Evolutionary conservation across 768 basidiomycete species (phyloP).

Genomic region (Goffeauzyma gilvescens): DNA sequence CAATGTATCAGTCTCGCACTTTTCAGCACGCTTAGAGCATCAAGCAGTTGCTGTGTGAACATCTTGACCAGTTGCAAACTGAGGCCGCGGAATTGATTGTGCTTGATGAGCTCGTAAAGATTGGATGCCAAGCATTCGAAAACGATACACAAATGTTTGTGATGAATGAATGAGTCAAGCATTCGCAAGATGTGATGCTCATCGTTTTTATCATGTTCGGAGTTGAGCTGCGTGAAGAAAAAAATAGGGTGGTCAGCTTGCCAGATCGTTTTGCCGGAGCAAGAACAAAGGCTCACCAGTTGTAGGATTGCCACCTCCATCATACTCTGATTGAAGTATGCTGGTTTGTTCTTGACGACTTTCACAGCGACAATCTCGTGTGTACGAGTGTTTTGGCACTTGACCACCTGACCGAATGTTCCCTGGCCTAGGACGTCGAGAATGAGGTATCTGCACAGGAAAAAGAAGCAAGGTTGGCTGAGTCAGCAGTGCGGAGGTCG

Average conservation of each 20-base stretch:
- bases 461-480: not conserved
- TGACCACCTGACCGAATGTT: constrained; percentile 97
- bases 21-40: constrained; percentile 78
- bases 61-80: constrained; percentile 95
- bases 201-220: constrained; percentile 77
- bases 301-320: constrained; percentile 99
- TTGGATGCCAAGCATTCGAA: constrained; percentile 95
- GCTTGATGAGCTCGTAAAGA: constrained; percentile 97
- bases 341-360: constrained; percentile 98
- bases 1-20: constrained; percentile 94
- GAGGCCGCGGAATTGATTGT: constrained; percentile 95
- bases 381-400: constrained; percentile 98
- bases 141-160: constrained; percentile 87
- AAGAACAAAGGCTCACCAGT: constrained; percentile 43
- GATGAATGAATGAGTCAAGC: constrained; percentile 89
- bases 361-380: constrained; percentile 98
- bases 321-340: constrained; percentile 98
- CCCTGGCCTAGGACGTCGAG: constrained; percentile 96
- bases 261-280: not conserved
- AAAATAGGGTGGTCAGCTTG: not conserved
- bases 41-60: constrained; percentile 86
- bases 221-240: constrained; percentile 52
- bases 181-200: constrained; percentile 91
- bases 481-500: not conserved
- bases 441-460: constrained; percentile 58